Conservation (phyloP, 2,329 filamentous ascomycete species). For the Malbranchea cinnamomea region DNA sequence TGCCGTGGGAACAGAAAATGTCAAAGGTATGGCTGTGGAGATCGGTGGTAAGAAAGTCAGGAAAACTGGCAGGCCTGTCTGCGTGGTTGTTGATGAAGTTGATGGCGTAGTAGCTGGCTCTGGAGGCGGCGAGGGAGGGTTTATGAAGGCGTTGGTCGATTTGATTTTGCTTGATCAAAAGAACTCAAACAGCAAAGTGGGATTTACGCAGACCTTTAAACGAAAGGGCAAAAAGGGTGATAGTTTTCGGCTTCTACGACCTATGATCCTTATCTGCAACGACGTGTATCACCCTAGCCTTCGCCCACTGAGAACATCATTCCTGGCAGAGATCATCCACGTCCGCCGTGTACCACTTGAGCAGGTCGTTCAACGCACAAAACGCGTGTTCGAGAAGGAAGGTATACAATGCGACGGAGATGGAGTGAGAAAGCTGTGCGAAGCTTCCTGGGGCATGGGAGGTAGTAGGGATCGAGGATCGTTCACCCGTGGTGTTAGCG, state of each 20-base stretch:
- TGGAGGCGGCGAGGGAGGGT: conserved; percentile 70
- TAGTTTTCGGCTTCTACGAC: conserved; percentile 72
- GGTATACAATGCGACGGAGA: conserved; percentile 79
- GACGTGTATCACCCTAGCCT: conserved; percentile 89
- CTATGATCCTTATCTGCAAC: conserved; percentile 89
- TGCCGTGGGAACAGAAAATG: conserved; percentile 84
- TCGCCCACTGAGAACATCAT: conserved; percentile 70
- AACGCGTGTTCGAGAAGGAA: conserved; percentile 74
- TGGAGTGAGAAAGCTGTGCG: conserved; percentile 59
- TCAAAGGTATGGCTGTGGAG: conserved; percentile 48
- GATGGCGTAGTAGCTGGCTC: conserved; percentile 81
- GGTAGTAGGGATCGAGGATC: conserved; percentile 38
- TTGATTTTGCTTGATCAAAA: conserved; percentile 74
- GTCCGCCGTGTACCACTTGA: conserved; percentile 80
- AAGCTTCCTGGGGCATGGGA: conserved; percentile 50
- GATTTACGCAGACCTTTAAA: conserved; percentile 22
- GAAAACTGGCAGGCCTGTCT: conserved; percentile 72
- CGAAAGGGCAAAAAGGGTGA: conserved; percentile 61
- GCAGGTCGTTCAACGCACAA: conserved; percentile 67
- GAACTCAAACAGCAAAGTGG: conserved; percentile 38
- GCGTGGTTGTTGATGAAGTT: conserved; percentile 90
- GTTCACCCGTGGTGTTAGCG: conserved; percentile 29
- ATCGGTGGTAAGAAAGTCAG: conserved; percentile 37
- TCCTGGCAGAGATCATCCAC: conserved; percentile 76
- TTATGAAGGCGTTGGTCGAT: conserved; percentile 88